Conservation (phyloP, 495 filamentous ascomycete species). For the Daldinia childiae region DNA sequence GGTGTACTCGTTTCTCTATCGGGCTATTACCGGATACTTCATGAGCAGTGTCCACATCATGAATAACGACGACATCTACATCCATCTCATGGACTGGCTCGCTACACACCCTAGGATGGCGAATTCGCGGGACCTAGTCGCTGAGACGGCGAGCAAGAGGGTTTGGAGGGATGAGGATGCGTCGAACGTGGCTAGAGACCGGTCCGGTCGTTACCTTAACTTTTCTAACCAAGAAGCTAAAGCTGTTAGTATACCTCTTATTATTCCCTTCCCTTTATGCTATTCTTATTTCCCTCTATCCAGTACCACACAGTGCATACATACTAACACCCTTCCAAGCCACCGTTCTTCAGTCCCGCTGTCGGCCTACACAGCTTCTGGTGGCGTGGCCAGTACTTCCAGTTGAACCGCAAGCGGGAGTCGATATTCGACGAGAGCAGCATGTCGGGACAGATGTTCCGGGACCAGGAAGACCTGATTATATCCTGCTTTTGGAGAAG, state of each 20-base stretch:
- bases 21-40: conserved; percentile 55
- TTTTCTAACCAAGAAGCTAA: conserved; percentile 56
- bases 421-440: conserved; percentile 44
- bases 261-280: background rate
- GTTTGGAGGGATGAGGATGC: conserved; percentile 63
- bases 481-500: conserved; percentile 57
- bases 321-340: conserved; percentile 41
- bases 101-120: conserved; percentile 62
- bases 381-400: conserved; percentile 52
- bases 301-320: background rate
- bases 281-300: background rate
- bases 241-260: conserved; percentile 29
- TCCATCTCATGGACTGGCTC: conserved; percentile 69
- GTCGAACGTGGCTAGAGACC: conserved; percentile 46
- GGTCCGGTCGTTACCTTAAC: conserved; percentile 52
- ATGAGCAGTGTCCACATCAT: conserved; percentile 65
- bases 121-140: conserved; percentile 64
- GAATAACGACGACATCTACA: conserved; percentile 67
- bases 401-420: conserved; percentile 51
- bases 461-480: conserved; percentile 53
- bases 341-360: conserved; percentile 49
- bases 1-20: conserved; percentile 38
- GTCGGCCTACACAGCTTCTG: conserved; percentile 54
- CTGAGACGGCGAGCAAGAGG: conserved; percentile 62
- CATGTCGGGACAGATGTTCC: conserved; percentile 38